Percentiles rank a stretch among this genome's conserved stretches.
These are phyloP conservation scores for Pseudogymnoascus sp. DNA, from an alignment of 2,329 filamentous ascomycete species.

Conservation along the genomic window DNA sequence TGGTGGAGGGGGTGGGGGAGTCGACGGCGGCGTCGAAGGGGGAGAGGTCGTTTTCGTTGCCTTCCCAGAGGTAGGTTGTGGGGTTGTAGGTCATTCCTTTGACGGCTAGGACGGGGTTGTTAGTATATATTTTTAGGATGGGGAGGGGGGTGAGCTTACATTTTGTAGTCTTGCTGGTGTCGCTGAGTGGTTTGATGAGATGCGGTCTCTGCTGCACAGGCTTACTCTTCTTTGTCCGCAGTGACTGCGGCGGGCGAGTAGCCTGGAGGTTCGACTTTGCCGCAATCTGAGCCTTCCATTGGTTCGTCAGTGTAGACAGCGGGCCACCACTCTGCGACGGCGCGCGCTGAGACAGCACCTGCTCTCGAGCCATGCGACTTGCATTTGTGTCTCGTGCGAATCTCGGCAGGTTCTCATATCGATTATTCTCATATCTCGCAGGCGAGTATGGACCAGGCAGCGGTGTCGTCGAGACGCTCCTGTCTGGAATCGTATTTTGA, in stretches of 20 bases:
- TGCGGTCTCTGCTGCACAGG: constrained; percentile 67
- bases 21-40: constrained; percentile 63
- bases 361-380: constrained; percentile 57
- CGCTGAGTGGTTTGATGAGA: constrained; percentile 76
- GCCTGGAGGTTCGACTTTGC: constrained; percentile 36
- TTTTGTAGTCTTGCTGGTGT: constrained; percentile 65
- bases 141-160: constrained; percentile 46
- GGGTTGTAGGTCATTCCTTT: constrained; percentile 98
- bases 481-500: constrained; percentile 47
- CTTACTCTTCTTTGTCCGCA: constrained; percentile 47
- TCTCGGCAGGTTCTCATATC: constrained; percentile 46
- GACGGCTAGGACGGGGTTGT: constrained; percentile 48
- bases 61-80: constrained; percentile 81
- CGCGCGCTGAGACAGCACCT: constrained; percentile 50
- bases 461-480: constrained; percentile 38
- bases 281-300: constrained; percentile 30
- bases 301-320: constrained; percentile 39
- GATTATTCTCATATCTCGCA: constrained; percentile 32
- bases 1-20: constrained; percentile 44
- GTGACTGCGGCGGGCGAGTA: constrained; percentile 30
- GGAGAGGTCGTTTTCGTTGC: constrained; percentile 78
- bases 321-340: constrained; percentile 41
- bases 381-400: constrained; percentile 59
- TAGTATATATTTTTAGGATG: constrained; percentile 20
- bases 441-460: constrained; percentile 41